These are phyloP conservation scores for Linderniella brevidens DNA, from an alignment of 257 asterid species.

Conservation along the genomic window DNA sequence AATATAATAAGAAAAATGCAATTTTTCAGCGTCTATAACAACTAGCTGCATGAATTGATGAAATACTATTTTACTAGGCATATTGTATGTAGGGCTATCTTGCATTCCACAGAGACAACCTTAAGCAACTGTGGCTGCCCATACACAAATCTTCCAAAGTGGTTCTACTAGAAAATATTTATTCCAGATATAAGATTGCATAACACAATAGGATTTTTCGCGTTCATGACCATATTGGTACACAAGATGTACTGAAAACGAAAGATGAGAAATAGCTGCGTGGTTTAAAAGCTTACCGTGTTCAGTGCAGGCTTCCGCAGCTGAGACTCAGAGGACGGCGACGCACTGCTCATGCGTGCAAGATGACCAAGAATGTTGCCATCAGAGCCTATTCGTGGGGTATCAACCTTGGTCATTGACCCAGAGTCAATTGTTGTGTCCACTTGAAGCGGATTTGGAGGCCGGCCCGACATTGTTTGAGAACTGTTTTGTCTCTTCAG, in stretches of 20 bases:
- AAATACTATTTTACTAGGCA: too few relatives aligned
- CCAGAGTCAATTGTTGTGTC: constrained; percentile 70
- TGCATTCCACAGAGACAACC: too few relatives aligned
- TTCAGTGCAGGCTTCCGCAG: constrained; percentile 36
- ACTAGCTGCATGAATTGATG: too few relatives aligned
- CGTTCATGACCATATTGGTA: too few relatives aligned
- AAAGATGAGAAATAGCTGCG: neutral
- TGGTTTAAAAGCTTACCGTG: constrained; percentile 25
- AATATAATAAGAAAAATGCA: too few relatives aligned
- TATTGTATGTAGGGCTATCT: too few relatives aligned
- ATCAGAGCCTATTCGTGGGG: constrained; percentile 66
- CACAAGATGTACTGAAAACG: constrained; percentile 3
- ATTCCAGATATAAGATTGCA: too few relatives aligned
- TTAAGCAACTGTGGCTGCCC: too few relatives aligned
- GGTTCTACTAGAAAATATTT: too few relatives aligned
- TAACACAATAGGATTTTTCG: too few relatives aligned
- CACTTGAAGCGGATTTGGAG: constrained; percentile 54
- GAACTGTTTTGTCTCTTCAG: constrained; percentile 39
- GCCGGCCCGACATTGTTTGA: constrained; percentile 38
- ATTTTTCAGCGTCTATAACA: too few relatives aligned
- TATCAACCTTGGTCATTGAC: constrained; percentile 50
- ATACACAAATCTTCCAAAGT: too few relatives aligned
- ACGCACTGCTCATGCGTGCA: constrained; percentile 59
- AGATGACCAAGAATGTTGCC: constrained; percentile 38
- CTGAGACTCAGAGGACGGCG: constrained; percentile 78